Evolutionary conservation across 768 basidiomycete species (phyloP).

Genomic region (Amanita phalloides): DNA sequence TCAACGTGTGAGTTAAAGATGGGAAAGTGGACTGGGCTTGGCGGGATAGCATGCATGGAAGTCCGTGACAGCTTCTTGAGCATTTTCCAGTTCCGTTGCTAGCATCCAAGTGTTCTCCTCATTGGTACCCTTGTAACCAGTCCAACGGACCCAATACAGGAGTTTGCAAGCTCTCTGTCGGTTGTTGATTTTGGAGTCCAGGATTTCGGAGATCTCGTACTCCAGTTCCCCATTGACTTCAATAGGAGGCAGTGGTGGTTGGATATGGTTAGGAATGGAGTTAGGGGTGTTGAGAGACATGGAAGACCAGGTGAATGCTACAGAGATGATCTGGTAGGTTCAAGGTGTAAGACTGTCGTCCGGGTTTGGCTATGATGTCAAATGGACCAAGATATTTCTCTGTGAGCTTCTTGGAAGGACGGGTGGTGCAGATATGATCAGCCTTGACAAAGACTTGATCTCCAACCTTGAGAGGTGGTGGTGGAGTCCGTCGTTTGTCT

Average conservation of each 20-base stretch:
- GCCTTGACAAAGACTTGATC: too few relatives aligned
- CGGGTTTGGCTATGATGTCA: too few relatives aligned
- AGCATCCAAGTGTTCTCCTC: neutral
- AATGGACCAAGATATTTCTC: too few relatives aligned
- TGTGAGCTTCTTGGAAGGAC: too few relatives aligned
- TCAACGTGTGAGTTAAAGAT: too few relatives aligned
- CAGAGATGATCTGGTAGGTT: too few relatives aligned
- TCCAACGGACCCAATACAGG: constrained; percentile 7
- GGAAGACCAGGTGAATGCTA: constrained; percentile 18
- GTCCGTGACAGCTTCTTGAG: neutral
- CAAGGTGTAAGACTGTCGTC: too few relatives aligned
- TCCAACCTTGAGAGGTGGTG: too few relatives aligned
- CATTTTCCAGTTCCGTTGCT: neutral
- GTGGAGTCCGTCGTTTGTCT: too few relatives aligned
- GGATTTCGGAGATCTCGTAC: constrained; percentile 6
- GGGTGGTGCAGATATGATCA: too few relatives aligned
- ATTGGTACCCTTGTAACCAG: neutral
- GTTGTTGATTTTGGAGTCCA: constrained; percentile 9
- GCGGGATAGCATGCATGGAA: too few relatives aligned
- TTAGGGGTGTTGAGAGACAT: constrained; percentile 12
- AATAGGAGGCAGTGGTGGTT: constrained; percentile 2
- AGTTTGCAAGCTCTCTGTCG: neutral
- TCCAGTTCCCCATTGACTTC: constrained; percentile 7
- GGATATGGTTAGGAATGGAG: constrained; percentile 2
- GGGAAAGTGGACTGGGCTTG: neutral